phyloP scores from a whole-genome alignment of 306 rosid genomes.

The Amphicarpaea edgeworthii region DNA sequence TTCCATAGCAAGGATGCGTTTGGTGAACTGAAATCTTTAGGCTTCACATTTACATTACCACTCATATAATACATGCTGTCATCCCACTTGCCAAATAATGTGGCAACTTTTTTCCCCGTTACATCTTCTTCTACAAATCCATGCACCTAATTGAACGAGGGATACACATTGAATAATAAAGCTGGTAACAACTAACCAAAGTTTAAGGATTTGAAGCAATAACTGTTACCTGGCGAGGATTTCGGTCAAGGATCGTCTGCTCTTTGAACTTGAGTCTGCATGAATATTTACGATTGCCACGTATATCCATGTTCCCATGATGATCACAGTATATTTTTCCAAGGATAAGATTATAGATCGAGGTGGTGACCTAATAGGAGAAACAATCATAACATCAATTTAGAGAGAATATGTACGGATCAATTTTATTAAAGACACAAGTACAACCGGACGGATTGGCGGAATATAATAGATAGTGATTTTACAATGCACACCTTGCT shows the following conservation, averaged over 20 bases:
- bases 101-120: constrained; percentile 68
- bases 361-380: constrained; percentile 80
- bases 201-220: constrained; percentile 7
- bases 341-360: constrained; percentile 89
- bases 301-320: constrained; percentile 91
- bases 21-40: constrained; percentile 59
- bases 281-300: constrained; percentile 81
- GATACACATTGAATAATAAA: neutral
- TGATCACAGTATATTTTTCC: constrained; percentile 96
- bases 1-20: constrained; percentile 78
- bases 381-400: constrained; percentile 17
- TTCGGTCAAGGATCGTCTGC: constrained; percentile 92
- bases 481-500: constrained; percentile 70
- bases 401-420: neutral
- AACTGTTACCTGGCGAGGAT: constrained; percentile 86
- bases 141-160: constrained; percentile 57
- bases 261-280: constrained; percentile 92
- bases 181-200: neutral
- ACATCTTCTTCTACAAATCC: constrained; percentile 92
- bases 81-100: constrained; percentile 95
- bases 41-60: constrained; percentile 67
- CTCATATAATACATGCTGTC: constrained; percentile 71
- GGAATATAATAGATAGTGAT: constrained; percentile 25
- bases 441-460: neutral
- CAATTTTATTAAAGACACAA: neutral